Base-by-base conservation (phyloP, 2,329 filamentous ascomycete genomes). In the Calonectria montana region DNA sequence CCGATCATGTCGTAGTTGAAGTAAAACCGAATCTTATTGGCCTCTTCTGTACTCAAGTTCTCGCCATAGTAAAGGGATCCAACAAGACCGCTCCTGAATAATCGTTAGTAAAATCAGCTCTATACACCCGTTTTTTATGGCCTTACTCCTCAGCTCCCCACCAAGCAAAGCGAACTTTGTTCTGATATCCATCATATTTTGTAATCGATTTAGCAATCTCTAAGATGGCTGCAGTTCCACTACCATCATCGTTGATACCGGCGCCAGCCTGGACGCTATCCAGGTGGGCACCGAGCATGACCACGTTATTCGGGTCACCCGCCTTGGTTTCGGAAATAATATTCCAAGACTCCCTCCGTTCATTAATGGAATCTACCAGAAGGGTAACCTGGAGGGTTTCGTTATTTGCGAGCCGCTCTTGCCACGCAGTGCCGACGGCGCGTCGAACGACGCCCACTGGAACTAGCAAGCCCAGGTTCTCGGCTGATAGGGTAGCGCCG, bases 1-100 rank as follows among this genome's bases (percentile, higher is more conserved):
- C 83, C 86, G 68, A 93, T 91, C 92, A 94, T 94, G 82, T 94
- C 92, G 77, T 92, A 93, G 84, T 94, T 92, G 80, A 93, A 89
- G 84, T 93, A 92, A 37, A 93, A 89, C 2, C 88, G 86, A 77
- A 94, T 90, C 81, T 90, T 91, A 72, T 88, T 84, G 0, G 82
- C 81, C 53, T 86, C 84, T 2, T 79, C 77, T 25, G 81, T 76
- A 13, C 81, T 77, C 31, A 87, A 81, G 8, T 80, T 78, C 16
- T 78, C 69, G 1, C 80, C 83, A 69, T 86, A 87, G 79, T 85
- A 80, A 23, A 83, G 76, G 7, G 85, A 86, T n/a, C 86, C 86
- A 57, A 85, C 73, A 18, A 87, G 80, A n/a, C 85, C 85, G 43
- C 79, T 80, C 77, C 82, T 83, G 12, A 35, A 37, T 1, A 0